Base-by-base conservation (phyloP, 2,329 filamentous ascomycete species). In the Coniella lustricola region DNA sequence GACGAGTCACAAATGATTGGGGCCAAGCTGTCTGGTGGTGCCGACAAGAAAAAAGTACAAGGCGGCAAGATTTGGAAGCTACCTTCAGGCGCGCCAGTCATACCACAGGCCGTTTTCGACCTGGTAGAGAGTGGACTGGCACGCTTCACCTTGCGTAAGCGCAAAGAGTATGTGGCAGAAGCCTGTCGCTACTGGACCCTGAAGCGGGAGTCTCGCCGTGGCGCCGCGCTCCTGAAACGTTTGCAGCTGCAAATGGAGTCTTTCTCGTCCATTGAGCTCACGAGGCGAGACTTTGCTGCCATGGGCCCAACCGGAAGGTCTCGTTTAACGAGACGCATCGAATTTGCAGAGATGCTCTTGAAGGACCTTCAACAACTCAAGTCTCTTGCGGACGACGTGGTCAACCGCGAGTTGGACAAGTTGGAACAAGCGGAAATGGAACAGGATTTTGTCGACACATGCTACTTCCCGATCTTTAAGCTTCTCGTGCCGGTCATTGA, bases 171-270 rank as follows among this genome's bases (percentile, higher is more conserved):
- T 64, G 84, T 94, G 2, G 85, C 89, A 49, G 91, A 96, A 65
- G 87, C 87, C 2, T 97, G 91, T 69, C 90, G 89, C 58, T 98
- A 97, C 67, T 98, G 93, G 93, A 97, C 93, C 0, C 68, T 98
- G 54, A 98, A 98, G 70, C 82, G 93, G 48, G 93, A 98, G 65
- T 87, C 91, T 53, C 82, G 93, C 31, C 79, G 93, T 50, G 93
- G 93, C 40, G 93, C 93, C 25, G 89, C 93, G 3, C 74, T 98
- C 48, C 76, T 98, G 51, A 97, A 97, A 68, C 82, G 93, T 32
- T 75, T 98, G 17, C 93, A 98, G 64, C 71, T 97, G 49, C 90
- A 96, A 65, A 86, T 96, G 76, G 91, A 97, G 65, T 88, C 89
- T 0, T 98, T 97, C 65, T 91, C 91, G 7, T 95, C 90, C 0